Evolutionary conservation across 495 filamentous ascomycete genomes (phyloP).

Genomic region (Penicillium pancosmium): DNA sequence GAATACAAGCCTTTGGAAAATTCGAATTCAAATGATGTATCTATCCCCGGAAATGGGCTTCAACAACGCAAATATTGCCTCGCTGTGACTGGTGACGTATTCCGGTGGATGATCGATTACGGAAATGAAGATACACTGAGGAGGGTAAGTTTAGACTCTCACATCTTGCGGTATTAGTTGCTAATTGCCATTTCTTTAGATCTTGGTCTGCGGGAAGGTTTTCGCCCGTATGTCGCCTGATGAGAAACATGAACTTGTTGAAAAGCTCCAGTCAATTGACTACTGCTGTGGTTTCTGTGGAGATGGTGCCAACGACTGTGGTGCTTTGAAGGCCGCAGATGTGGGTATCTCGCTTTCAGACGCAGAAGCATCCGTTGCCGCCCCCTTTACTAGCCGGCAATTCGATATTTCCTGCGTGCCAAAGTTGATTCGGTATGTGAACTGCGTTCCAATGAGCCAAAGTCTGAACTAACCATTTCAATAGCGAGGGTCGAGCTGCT

Average conservation of each 20-base stretch:
- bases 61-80: constrained; percentile 82
- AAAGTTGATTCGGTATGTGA: constrained; percentile 73
- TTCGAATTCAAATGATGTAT: constrained; percentile 71
- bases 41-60: constrained; percentile 79
- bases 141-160: constrained; percentile 47
- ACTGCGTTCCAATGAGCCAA: constrained; percentile 6
- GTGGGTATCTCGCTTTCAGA: constrained; percentile 98
- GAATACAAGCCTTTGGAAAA: constrained; percentile 64
- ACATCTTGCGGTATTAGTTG: background rate
- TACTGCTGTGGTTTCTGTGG: constrained; percentile 97
- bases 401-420: constrained; percentile 98
- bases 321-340: constrained; percentile 95
- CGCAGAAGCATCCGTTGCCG: constrained; percentile 96
- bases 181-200: constrained; percentile 43
- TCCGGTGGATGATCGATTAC: constrained; percentile 94
- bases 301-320: constrained; percentile 98
- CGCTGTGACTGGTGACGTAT: constrained; percentile 90
- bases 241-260: constrained; percentile 97
- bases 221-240: constrained; percentile 99
- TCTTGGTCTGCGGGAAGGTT: constrained; percentile 89
- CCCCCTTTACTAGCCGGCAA: constrained; percentile 91
- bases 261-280: constrained; percentile 94
- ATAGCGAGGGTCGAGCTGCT: constrained; percentile 86
- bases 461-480: constrained; percentile 2
- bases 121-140: constrained; percentile 75